Conservation (phyloP, 371 early-diverging fungal species). For the Actinomucor elegans region DNA sequence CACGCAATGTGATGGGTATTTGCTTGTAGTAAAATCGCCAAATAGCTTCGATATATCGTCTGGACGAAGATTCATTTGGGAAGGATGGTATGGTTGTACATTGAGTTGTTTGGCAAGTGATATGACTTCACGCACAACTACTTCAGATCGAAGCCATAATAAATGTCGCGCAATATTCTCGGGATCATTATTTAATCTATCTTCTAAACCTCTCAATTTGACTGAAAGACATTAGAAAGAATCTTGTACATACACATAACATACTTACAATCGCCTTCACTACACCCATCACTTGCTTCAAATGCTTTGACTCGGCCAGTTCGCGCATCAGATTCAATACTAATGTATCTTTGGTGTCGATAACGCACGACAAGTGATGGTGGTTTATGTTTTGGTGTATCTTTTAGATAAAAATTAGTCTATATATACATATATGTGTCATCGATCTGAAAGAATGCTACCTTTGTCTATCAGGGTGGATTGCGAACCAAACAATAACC, state of each 20-base stretch:
- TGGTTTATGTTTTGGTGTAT: neutral
- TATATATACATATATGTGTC: too few relatives aligned
- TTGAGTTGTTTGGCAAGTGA: slow-evolving; percentile 50
- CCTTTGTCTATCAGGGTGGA: neutral
- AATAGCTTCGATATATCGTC: slow-evolving; percentile 44
- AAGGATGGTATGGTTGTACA: slow-evolving; percentile 43
- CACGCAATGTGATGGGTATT: slow-evolving; percentile 46
- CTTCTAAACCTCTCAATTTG: slow-evolving; percentile 42
- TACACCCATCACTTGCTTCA: slow-evolving; percentile 48
- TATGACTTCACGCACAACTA: slow-evolving; percentile 48
- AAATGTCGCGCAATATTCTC: slow-evolving; percentile 38
- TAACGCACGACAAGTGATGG: slow-evolving; percentile 49
- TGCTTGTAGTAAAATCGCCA: slow-evolving; percentile 23
- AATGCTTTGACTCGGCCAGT: slow-evolving; percentile 56
- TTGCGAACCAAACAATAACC: too few relatives aligned
- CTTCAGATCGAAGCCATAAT: slow-evolving; percentile 49
- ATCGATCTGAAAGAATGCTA: too few relatives aligned
- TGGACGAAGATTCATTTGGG: slow-evolving; percentile 42
- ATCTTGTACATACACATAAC: neutral
- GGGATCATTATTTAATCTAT: slow-evolving; percentile 43
- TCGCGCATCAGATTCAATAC: slow-evolving; percentile 54
- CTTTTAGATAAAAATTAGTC: neutral
- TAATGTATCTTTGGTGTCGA: slow-evolving; percentile 55
- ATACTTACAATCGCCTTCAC: slow-evolving; percentile 55
- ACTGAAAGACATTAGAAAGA: slow-evolving; percentile 16